These are phyloP conservation scores for Trichosporon asahii DNA, from an alignment of 1,284 basidiomycete species.

Conservation along the genomic window DNA sequence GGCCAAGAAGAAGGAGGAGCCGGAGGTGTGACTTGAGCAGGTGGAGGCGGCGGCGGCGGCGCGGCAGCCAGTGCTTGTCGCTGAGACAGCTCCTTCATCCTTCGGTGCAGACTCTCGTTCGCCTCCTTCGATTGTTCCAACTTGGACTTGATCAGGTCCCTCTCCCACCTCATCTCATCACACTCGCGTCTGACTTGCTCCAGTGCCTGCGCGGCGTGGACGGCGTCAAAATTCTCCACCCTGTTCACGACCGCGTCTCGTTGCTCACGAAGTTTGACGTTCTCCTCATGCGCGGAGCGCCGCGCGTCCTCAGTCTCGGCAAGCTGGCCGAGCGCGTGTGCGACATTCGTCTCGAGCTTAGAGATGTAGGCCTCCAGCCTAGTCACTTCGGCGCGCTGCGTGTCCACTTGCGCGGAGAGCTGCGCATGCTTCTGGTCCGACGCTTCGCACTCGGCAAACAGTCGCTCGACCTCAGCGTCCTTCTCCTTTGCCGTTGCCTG, in stretches of 20 bases:
- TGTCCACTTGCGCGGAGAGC: background rate
- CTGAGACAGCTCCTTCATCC: no score
- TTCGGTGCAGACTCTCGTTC: no score
- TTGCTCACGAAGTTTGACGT: background rate
- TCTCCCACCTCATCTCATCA: background rate
- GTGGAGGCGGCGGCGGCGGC: no score
- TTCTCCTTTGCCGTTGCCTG: background rate
- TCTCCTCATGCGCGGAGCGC: background rate
- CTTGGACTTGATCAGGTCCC: background rate
- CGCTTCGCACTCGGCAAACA: background rate
- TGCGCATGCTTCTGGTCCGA: background rate
- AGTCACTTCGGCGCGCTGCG: background rate
- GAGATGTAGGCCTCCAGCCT: background rate
- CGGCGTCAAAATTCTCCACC: background rate
- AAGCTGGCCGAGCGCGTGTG: no score
- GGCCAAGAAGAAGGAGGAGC: no score
- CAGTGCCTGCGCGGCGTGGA: background rate
- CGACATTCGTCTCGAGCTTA: no score
- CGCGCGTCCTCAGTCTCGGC: no score
- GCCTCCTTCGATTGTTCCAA: background rate
- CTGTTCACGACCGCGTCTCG: background rate
- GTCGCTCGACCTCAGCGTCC: background rate
- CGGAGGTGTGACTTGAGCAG: no score
- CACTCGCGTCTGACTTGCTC: background rate
- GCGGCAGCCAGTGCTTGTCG: no score